A percentile compares a stretch with the other conserved stretches of the same genome.
These are phyloP conservation scores for Penstemon davidsonii DNA, from an alignment of 257 asterid species.

Conservation along the genomic window DNA sequence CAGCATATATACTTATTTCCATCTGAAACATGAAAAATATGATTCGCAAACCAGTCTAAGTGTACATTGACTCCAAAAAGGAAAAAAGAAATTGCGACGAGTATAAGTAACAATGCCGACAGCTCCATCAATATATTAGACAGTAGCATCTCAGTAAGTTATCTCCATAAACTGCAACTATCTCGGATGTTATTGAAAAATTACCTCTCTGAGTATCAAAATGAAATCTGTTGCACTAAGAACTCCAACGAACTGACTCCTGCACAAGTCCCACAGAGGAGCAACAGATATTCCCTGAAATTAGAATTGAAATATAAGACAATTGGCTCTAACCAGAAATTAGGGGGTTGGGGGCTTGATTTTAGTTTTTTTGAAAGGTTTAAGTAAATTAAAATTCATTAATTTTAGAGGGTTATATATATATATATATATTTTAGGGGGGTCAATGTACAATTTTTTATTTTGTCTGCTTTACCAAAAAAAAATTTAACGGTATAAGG, in stretches of 20 bases:
- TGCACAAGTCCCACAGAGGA: slow-evolving; percentile 68
- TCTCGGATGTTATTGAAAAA: slow-evolving; percentile 8
- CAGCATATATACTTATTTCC: slow-evolving; percentile 3
- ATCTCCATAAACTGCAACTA: slow-evolving; percentile 17
- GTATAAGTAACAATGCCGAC: background rate
- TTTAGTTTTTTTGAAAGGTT: no score
- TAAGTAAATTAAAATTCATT: no score
- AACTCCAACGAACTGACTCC: slow-evolving; percentile 70
- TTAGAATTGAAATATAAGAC: slow-evolving; percentile 32
- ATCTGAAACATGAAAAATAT: slow-evolving; percentile 11
- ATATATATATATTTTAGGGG: no score
- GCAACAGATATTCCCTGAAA: slow-evolving; percentile 69
- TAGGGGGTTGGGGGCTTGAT: background rate
- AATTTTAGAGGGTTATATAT: no score
- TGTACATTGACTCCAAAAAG: background rate
- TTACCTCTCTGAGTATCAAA: slow-evolving; percentile 73
- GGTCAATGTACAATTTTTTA: no score
- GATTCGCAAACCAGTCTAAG: background rate
- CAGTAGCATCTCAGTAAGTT: slow-evolving; percentile 10
- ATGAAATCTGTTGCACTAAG: slow-evolving; percentile 75
- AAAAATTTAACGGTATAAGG: no score
- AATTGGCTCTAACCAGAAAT: slow-evolving; percentile 24
- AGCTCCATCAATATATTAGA: background rate
- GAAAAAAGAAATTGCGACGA: background rate
- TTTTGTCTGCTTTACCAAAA: no score